Evolutionary conservation across 176 grass and related monocot genomes (phyloP).

Genomic region (Phoenix dactylifera): DNA sequence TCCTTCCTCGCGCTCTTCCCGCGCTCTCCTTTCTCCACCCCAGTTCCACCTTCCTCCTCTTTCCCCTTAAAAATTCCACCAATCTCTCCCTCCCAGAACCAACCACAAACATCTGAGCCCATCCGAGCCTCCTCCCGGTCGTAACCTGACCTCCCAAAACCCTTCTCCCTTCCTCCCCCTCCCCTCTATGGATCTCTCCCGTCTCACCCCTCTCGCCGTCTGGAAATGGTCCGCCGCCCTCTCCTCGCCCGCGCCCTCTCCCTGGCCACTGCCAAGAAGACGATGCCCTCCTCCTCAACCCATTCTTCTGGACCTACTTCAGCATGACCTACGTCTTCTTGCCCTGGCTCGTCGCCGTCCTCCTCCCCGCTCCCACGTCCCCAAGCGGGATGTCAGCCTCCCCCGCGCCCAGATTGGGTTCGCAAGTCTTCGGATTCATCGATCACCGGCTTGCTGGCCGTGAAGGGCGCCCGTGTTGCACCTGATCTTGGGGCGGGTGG

Average conservation of each 20-base stretch:
- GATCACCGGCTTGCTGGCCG: constrained; percentile 22
- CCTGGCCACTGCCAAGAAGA: constrained; percentile 1
- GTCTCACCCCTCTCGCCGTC: neutral
- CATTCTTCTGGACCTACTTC: constrained; percentile 30
- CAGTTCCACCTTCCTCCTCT: neutral
- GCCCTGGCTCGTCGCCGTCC: constrained; percentile 9
- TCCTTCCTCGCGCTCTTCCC: too few relatives aligned
- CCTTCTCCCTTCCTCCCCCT: neutral
- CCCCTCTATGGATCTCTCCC: neutral
- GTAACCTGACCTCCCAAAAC: neutral
- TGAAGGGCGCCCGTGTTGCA: constrained; percentile 24
- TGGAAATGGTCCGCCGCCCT: constrained; percentile 11
- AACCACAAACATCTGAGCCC: constrained; percentile 7
- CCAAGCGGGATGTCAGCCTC: constrained; percentile 18
- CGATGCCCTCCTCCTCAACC: constrained; percentile 9
- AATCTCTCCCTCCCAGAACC: constrained; percentile 1
- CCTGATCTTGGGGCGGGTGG: constrained; percentile 16
- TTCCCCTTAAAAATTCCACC: neutral
- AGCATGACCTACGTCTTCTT: constrained; percentile 25
- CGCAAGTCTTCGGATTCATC: constrained; percentile 12
- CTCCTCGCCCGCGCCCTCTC: neutral
- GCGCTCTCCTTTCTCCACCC: too few relatives aligned
- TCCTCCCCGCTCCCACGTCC: constrained; percentile 11
- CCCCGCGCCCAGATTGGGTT: constrained; percentile 14
- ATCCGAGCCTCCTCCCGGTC: neutral